Percentiles rank a stretch among this genome's conserved stretches.
phyloP scores from a whole-genome alignment of 1,139 yeast genomes.

The Magnusiomyces tetraspermus region DNA sequence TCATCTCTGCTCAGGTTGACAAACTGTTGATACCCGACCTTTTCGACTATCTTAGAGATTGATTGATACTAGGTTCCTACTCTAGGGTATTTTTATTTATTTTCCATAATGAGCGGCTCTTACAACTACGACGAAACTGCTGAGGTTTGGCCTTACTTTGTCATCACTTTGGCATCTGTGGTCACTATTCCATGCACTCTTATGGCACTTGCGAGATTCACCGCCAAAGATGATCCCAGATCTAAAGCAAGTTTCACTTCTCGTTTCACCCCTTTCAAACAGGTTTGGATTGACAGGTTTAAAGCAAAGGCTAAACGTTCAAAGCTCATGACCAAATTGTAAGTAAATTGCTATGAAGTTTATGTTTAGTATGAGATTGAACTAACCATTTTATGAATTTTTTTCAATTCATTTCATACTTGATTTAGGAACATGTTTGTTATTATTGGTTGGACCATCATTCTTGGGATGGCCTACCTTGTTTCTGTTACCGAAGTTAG shows the following conservation, averaged over 20 bases:
- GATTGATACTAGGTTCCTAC: no score
- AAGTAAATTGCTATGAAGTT: not conserved
- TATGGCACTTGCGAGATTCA: constrained; percentile 28
- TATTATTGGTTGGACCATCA: constrained; percentile 58
- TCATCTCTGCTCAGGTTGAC: no score
- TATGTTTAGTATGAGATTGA: not conserved
- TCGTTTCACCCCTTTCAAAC: constrained; percentile 36
- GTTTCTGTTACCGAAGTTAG: constrained; percentile 38
- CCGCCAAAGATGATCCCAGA: constrained; percentile 8
- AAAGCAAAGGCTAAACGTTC: constrained; percentile 31
- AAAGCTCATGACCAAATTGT: constrained; percentile 19
- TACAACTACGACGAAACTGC: constrained; percentile 75
- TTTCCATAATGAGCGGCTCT: constrained; percentile 31
- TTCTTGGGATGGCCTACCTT: constrained; percentile 43
- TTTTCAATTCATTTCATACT: constrained; percentile 17
- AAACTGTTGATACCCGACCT: no score
- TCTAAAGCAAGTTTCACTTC: constrained; percentile 5
- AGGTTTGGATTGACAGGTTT: constrained; percentile 37
- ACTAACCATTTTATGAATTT: constrained; percentile 31
- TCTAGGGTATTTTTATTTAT: no score
- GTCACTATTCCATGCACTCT: constrained; percentile 64
- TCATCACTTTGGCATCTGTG: constrained; percentile 59
- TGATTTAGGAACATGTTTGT: constrained; percentile 40
- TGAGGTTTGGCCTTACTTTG: constrained; percentile 94
- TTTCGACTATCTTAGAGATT: no score